Evolutionary conservation across 2,329 filamentous ascomycete genomes (phyloP), one percentile per base, ranked within the genome.

Genomic region (Elsinoe perseae): DNA sequence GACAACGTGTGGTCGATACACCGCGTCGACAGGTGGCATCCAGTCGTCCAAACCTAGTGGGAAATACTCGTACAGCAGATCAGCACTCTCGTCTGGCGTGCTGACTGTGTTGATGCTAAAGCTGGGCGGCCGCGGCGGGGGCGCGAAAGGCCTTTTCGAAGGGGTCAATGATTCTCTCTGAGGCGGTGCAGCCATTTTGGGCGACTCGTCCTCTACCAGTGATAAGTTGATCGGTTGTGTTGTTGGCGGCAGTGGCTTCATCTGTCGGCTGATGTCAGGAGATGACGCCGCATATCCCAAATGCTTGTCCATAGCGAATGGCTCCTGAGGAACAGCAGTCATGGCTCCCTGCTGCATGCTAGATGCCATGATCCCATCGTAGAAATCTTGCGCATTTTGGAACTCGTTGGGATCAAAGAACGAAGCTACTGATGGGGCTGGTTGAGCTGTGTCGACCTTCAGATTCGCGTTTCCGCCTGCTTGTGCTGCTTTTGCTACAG

Each of bases 21-120:
- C 85, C 4, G 89, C 89, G 70, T 95, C 89, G 2, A 95, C 88
- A 1, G 89, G 89, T 1, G 87, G 87, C 81, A 91, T 89, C 87
- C 87, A 96, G 66, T 96, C 91, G 68, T 96, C 90, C 58, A 95
- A 74, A 50, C 86, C 90, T 14, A 97, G 77, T 0, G 91, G 91
- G 61, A 97, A 96, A 68, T 97, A 96, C 72, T 97, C 91, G 68
- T 96, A 96, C 16, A 96, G 75, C 61, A 91, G 75, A 70, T 96
- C 91, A 0, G 85, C 85, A 63, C 85, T 86, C 64, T 95, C 89
- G 61, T 84, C 73, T 30, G 87, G 78, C 66, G 85, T 84, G 67
- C 81, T 79, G 62, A 77, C 77, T 1, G 75, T 68, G 30, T 75
- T 74, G 40, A 76, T 66, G 0, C 72, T 72, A 57, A 77, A 76